Percentiles rank a stretch among this genome's conserved stretches.
Conservation (phyloP, 2,329 filamentous ascomycete species). For the Venturiaceae sp. region DNA sequence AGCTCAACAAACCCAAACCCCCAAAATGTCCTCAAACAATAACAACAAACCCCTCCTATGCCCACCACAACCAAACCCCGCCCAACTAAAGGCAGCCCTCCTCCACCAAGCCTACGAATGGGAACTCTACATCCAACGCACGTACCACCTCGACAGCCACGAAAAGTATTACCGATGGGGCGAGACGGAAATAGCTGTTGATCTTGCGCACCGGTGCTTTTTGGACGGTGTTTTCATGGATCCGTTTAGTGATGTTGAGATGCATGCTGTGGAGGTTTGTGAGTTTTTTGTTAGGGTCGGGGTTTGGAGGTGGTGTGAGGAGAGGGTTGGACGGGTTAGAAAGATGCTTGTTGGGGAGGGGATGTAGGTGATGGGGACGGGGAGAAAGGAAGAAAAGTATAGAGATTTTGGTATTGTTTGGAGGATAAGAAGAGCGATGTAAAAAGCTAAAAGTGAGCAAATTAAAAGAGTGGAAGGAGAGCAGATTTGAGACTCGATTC, state of each 20-base stretch:
- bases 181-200: background rate
- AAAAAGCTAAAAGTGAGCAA: too few relatives aligned
- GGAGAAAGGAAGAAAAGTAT: background rate
- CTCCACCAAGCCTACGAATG: too few relatives aligned
- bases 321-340: background rate
- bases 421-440: too few relatives aligned
- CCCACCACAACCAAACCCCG: background rate
- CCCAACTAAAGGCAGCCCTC: too few relatives aligned
- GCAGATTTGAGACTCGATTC: background rate
- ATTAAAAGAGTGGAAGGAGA: background rate
- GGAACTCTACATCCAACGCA: too few relatives aligned
- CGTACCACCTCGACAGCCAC: background rate
- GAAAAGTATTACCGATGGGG: background rate
- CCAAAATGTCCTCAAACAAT: too few relatives aligned
- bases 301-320: background rate
- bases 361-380: background rate
- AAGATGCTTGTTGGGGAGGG: background rate
- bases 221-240: background rate
- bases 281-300: background rate
- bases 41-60: too few relatives aligned
- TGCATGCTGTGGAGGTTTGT: background rate
- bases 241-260: background rate
- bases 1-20: too few relatives aligned
- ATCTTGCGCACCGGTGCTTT: background rate
- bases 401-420: background rate